phyloP scores from a whole-genome alignment of 441 rosid species.

The Euphorbia schlechtendalii region DNA sequence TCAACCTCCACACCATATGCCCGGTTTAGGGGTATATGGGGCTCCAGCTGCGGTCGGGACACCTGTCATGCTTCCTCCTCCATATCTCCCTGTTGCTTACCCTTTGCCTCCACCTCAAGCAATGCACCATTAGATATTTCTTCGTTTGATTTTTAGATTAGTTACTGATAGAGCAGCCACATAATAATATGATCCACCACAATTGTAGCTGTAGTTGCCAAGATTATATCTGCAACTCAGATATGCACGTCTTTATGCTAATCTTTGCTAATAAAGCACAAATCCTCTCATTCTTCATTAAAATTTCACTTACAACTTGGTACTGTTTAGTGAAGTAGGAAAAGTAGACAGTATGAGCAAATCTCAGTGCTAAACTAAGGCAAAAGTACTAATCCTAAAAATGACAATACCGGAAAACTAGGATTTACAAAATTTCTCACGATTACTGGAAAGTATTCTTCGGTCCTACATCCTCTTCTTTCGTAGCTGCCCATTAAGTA shows the following conservation, averaged over 20 bases:
- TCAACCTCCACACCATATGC: constrained; percentile 38
- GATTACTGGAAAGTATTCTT: background rate
- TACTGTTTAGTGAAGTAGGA: background rate
- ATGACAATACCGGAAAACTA: background rate
- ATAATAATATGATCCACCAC: too few relatives aligned
- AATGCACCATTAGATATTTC: constrained; percentile 31
- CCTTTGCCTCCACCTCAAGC: constrained; percentile 54
- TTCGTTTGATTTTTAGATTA: too few relatives aligned
- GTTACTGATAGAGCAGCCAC: too few relatives aligned
- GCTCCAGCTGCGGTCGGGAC: constrained; percentile 66
- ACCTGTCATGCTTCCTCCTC: constrained; percentile 82
- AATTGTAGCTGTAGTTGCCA: too few relatives aligned
- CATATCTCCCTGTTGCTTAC: constrained; percentile 52
- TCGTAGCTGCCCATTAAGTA: constrained; percentile 37
- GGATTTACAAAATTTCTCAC: constrained; percentile 20
- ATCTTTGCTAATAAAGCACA: too few relatives aligned
- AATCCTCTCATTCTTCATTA: too few relatives aligned
- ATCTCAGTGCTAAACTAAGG: background rate
- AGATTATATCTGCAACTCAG: too few relatives aligned
- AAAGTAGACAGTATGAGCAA: background rate
- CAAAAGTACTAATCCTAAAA: constrained; percentile 3
- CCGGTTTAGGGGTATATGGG: constrained; percentile 59
- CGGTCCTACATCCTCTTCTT: constrained; percentile 24
- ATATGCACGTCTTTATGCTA: too few relatives aligned
- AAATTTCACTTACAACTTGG: too few relatives aligned